Conservation (phyloP, 2,329 filamentous ascomycete species). For the Grosmannia penicillata region DNA sequence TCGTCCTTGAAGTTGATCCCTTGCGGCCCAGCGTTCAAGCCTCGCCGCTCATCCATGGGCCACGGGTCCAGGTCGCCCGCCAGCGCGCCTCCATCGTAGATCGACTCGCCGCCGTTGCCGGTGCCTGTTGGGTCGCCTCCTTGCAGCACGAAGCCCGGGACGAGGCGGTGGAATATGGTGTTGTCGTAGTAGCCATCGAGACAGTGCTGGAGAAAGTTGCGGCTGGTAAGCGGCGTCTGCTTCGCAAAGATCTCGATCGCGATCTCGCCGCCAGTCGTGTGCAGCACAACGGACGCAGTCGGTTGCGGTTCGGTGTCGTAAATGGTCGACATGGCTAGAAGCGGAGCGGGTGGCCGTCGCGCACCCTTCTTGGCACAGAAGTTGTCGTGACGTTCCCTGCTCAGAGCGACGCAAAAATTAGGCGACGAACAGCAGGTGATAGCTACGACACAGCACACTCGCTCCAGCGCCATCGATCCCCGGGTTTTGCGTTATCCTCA, state of each 20-base stretch:
- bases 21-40: slow-evolving; percentile 41
- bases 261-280: slow-evolving; percentile 81
- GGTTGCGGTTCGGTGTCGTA: slow-evolving; percentile 94
- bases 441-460: no score
- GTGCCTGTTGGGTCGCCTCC: slow-evolving; percentile 91
- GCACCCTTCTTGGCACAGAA: no score
- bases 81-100: slow-evolving; percentile 73
- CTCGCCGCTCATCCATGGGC: slow-evolving; percentile 51
- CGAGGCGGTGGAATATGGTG: slow-evolving; percentile 85
- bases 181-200: slow-evolving; percentile 91
- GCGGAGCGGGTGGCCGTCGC: background rate
- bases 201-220: slow-evolving; percentile 91
- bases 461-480: no score
- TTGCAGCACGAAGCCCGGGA: slow-evolving; percentile 85
- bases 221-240: slow-evolving; percentile 78
- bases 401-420: no score
- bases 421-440: no score
- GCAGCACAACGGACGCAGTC: slow-evolving; percentile 78
- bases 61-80: slow-evolving; percentile 57
- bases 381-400: background rate
- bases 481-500: no score
- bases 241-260: slow-evolving; percentile 89
- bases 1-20: slow-evolving; percentile 64
- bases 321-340: slow-evolving; percentile 57
- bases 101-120: slow-evolving; percentile 80